Percentiles rank a stretch among this genome's conserved stretches.
Conservation (phyloP, 2,329 filamentous ascomycete genomes). For the Magnaporthales sp. region DNA sequence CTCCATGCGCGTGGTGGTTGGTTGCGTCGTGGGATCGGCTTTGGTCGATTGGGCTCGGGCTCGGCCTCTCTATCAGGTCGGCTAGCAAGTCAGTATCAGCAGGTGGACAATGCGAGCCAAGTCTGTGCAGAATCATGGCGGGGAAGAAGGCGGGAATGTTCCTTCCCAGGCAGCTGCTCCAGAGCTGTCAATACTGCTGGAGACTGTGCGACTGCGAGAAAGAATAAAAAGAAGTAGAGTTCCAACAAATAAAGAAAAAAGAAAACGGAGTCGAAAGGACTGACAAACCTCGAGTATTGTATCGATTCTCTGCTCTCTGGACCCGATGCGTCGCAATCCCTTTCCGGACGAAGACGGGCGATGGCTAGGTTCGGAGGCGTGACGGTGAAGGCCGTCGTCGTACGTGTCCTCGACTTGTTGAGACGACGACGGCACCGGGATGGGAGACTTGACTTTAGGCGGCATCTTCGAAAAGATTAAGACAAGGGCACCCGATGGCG, state of each 20-base stretch:
- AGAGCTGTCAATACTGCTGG: neutral
- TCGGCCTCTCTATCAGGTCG: neutral
- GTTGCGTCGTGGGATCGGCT: neutral
- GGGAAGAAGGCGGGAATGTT: constrained; percentile 8
- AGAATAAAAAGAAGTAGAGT: neutral
- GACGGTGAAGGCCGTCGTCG: neutral
- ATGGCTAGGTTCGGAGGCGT: neutral
- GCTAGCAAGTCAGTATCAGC: neutral
- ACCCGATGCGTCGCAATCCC: constrained; percentile 8
- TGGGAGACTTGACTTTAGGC: neutral
- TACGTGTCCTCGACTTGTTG: neutral
- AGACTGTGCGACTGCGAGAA: neutral
- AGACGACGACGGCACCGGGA: neutral
- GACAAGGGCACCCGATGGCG: neutral
- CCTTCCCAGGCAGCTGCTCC: neutral
- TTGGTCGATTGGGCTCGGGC: constrained; percentile 1
- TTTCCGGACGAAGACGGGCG: neutral
- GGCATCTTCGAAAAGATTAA: neutral
- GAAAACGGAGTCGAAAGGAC: neutral
- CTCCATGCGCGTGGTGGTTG: constrained; percentile 2
- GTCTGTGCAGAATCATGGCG: constrained; percentile 10
- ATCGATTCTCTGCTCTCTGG: constrained; percentile 21
- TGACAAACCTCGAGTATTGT: constrained; percentile 23
- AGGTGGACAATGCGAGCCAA: constrained; percentile 6
- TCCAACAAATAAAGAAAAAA: neutral